phyloP scores from a whole-genome alignment of 129 eudicot genomes.

The Glebionis coronaria region DNA sequence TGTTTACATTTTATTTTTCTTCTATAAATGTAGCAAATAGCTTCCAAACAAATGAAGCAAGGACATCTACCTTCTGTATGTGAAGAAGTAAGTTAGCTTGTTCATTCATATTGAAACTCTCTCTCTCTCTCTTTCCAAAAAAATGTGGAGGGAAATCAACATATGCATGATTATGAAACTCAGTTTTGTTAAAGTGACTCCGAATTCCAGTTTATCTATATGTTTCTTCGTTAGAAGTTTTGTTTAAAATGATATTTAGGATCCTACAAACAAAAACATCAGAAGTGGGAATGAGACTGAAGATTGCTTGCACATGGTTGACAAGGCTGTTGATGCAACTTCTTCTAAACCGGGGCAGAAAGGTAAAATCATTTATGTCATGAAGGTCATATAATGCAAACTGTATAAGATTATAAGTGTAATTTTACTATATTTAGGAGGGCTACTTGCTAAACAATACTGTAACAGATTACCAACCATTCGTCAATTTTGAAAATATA shows the following conservation, averaged over 20 bases:
- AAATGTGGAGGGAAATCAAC: too few relatives aligned
- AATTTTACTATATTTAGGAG: neutral
- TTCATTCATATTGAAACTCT: neutral
- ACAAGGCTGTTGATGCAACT: slow-evolving; percentile 51
- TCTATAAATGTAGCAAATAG: neutral
- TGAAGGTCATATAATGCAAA: neutral
- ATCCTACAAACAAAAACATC: slow-evolving; percentile 18
- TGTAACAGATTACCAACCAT: neutral
- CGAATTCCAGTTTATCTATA: neutral
- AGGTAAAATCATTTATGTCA: slow-evolving; percentile 41
- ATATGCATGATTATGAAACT: slow-evolving; percentile 13
- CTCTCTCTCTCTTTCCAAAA: neutral
- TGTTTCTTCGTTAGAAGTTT: neutral
- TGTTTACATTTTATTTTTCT: slow-evolving; percentile 1
- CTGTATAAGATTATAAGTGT: neutral
- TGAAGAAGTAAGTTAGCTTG: slow-evolving; percentile 50
- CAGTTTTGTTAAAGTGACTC: neutral
- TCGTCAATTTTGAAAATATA: neutral
- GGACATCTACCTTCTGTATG: slow-evolving; percentile 42
- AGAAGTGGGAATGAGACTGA: slow-evolving; percentile 16
- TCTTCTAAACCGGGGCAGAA: slow-evolving; percentile 37
- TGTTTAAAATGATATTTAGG: slow-evolving; percentile 28
- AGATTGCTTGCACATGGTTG: slow-evolving; percentile 49
- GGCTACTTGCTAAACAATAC: neutral
- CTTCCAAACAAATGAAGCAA: slow-evolving; percentile 19